Evolutionary conservation across 768 basidiomycete species (phyloP).

Genomic region (Rickenella mellea): DNA sequence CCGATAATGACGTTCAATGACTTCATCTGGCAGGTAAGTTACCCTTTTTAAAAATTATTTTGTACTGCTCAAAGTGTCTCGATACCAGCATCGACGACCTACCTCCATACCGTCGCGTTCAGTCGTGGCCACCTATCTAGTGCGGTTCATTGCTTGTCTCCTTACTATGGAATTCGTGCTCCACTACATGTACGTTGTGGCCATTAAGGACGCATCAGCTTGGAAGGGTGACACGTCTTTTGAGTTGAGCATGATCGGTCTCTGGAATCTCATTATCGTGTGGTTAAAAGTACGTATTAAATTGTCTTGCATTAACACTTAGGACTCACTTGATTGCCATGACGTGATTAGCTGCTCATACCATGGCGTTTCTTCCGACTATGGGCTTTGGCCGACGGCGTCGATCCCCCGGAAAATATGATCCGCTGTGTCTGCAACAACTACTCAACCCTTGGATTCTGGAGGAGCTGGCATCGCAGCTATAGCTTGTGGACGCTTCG

Average conservation of each 20-base stretch:
- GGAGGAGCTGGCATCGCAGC: constrained; percentile 94
- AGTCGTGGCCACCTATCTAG: constrained; percentile 40
- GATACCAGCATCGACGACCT: constrained; percentile 51
- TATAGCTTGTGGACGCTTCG: constrained; percentile 94
- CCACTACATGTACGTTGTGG: constrained; percentile 94
- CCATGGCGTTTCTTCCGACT: constrained; percentile 97
- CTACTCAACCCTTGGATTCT: constrained; percentile 87
- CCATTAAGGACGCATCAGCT: constrained; percentile 82
- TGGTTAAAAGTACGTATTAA: constrained; percentile 77
- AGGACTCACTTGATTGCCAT: background rate
- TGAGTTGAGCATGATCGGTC: constrained; percentile 85
- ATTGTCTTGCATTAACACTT: background rate
- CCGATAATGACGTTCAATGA: constrained; percentile 96
- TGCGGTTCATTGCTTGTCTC: constrained; percentile 63
- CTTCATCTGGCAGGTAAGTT: constrained; percentile 81
- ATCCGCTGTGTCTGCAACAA: constrained; percentile 97
- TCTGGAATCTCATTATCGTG: constrained; percentile 93
- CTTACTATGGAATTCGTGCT: constrained; percentile 86
- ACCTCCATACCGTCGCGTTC: constrained; percentile 28
- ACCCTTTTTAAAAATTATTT: background rate
- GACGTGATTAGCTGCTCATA: constrained; percentile 58
- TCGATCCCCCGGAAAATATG: constrained; percentile 98
- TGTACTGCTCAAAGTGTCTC: background rate
- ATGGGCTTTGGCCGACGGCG: constrained; percentile 81
- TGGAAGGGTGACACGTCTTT: constrained; percentile 75